These are phyloP conservation scores for Gamsiella multidivaricata DNA, from an alignment of 192 early-diverging fungal species.

Conservation along the genomic window DNA sequence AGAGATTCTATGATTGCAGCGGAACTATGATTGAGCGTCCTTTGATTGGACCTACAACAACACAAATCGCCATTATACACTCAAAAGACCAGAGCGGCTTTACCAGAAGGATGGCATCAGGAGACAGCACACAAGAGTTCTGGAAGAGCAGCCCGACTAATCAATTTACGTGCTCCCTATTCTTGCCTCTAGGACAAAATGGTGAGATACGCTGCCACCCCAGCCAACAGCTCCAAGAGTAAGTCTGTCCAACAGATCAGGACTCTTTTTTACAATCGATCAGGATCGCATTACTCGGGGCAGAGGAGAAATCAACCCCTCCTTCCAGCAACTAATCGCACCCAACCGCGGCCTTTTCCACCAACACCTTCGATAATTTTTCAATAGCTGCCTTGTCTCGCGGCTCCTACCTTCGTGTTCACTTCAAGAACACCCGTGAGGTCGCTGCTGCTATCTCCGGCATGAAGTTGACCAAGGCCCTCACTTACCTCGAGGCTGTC, in stretches of 20 bases:
- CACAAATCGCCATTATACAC: too few species aligned
- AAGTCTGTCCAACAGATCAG: conserved; percentile 38
- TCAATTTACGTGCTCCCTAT: neutral
- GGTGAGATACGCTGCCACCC: conserved; percentile 79
- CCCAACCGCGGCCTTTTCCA: neutral
- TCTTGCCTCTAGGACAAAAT: conserved; percentile 53
- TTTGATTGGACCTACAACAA: too few species aligned
- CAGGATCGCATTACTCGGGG: too few species aligned
- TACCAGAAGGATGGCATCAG: too few species aligned
- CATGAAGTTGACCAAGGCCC: conserved; percentile 91
- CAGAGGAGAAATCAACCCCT: neutral
- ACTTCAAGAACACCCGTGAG: conserved; percentile 99
- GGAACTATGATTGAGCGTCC: neutral
- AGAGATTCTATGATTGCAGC: too few species aligned
- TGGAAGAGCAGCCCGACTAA: conserved; percentile 1
- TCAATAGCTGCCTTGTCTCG: conserved; percentile 84
- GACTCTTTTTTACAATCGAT: neutral
- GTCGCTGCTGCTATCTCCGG: conserved; percentile 93
- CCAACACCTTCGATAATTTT: too few species aligned
- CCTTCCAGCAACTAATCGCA: neutral
- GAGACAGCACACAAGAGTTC: neutral
- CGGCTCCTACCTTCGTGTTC: conserved; percentile 93
- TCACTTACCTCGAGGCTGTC: conserved; percentile 92
- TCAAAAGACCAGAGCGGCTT: too few species aligned
- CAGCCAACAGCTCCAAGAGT: conserved; percentile 77